Evolutionary conservation across 139 green algal species (phyloP), one percentile per base, ranked within the genome.

Genomic region (Spirogloea muscicola): DNA sequence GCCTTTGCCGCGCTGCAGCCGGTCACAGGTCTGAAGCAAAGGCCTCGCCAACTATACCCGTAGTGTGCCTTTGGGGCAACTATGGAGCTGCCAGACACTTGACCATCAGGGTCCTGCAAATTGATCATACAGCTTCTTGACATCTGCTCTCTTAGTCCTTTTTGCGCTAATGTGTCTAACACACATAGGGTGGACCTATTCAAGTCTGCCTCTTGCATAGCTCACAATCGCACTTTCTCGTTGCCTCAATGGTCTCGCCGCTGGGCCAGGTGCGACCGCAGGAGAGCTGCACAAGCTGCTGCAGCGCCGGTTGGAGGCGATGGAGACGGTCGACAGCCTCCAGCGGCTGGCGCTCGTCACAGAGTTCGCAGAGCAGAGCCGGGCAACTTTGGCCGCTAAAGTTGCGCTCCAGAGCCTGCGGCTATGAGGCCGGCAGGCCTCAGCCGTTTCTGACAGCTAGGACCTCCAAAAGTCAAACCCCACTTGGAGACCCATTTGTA

Each of bases 291-390:
- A 76, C 31, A 48, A 25, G 36, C 51, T 76, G 52, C 52, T 76
- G 55, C 52, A 76, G 55, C 58, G 42, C 36, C 52, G 51, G 5
- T 33, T 76, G 25, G 25, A 25, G 9, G 52, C 68, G 21, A 73
- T 76, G 68, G 68, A 76, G 39, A 72, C n/a, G 52, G 21, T 72
- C 1, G 68, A 76, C 68, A 76, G 49, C 16, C 29, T 58, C 7
- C 31, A 71, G 55, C 52, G 68, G 42, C 16, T 69, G 25, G 16
- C 27, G 29, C 9, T 67, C 18, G 55, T 16, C 25, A 31, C n/a
- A 10, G 58, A 48, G 51, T 55, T 51, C 36, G 51, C 52, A 1
- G 36, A 68, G 2, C 27, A 76, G 16, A 68, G 16, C 55, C 21
- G 68, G 46, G 68, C 68, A 16, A 18, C 52, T 13, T 33, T 76